Evolutionary conservation across 495 filamentous ascomycete species (phyloP).

Genomic region (Podospora fimiseda): DNA sequence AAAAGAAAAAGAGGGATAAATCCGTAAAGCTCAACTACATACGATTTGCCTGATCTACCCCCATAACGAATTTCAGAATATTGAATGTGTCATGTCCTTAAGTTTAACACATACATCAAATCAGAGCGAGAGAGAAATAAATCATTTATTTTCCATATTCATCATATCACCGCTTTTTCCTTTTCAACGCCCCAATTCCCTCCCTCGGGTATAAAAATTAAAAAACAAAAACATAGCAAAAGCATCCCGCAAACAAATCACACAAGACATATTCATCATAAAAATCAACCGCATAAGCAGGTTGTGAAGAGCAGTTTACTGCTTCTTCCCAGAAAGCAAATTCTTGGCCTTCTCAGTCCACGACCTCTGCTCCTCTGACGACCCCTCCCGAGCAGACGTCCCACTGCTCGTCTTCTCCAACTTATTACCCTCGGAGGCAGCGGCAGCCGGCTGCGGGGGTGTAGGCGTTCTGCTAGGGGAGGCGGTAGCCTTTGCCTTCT

Average conservation of each 20-base stretch:
- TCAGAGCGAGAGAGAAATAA: too few relatives aligned
- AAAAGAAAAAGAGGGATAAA: too few relatives aligned
- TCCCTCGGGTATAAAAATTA: neutral
- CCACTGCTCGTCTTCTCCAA: constrained; percentile 28
- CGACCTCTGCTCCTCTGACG: constrained; percentile 31
- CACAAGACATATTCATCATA: neutral
- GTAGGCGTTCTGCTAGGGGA: neutral
- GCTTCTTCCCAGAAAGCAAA: constrained; percentile 45
- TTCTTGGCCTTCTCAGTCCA: constrained; percentile 50
- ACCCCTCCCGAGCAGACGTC: constrained; percentile 17
- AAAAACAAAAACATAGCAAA: too few relatives aligned
- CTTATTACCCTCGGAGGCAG: constrained; percentile 7
- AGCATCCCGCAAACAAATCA: too few relatives aligned
- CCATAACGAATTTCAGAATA: too few relatives aligned
- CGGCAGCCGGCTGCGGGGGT: neutral
- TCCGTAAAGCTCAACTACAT: too few relatives aligned
- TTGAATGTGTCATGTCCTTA: too few relatives aligned
- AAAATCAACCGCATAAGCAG: too few relatives aligned
- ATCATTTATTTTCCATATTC: too few relatives aligned
- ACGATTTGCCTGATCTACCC: too few relatives aligned
- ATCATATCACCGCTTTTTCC: too few relatives aligned
- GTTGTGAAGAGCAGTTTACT: constrained; percentile 2
- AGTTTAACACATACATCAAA: too few relatives aligned
- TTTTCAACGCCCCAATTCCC: constrained; percentile 1
- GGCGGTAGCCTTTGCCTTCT: constrained; percentile 24